Evolutionary conservation across 1,139 yeast genomes (phyloP), one percentile per base, ranked within the genome.

Genomic region (Diutina ranongensis): DNA sequence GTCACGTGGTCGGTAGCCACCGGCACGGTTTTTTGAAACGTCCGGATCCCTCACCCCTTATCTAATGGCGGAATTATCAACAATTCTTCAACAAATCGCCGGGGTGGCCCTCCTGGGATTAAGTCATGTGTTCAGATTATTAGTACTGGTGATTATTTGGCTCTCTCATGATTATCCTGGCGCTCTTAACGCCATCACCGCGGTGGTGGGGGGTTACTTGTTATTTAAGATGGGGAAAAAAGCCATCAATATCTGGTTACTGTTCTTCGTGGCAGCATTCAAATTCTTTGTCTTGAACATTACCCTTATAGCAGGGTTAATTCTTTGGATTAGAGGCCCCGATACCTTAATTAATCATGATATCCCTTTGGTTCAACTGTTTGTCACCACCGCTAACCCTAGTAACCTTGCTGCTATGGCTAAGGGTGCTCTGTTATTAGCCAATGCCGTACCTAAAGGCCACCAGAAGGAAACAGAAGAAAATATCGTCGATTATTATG

Each of bases 101-200:
- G 20, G 16, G 22, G n/a, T 35, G 5, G 38, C 38, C 15, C 27
- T 36, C 28, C 9, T 15, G 25, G 40, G 20, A 28, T 21, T 36
- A 3, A 25, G 38, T 22, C n/a, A 13, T 28, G 27, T 13, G 16
- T 13, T 36, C 9, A 27, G 40, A 10, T 18, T 20, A 18, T 12
- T 36, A 25, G 27, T 36, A 12, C 20, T 18, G 36, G 36, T 34
- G 19, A n/a, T 20, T 5, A 28, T 35, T 16, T 38, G 42, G 42
- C 31, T 38, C 12, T 25, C 32, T 32, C 42, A 22, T 21, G 28
- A 38, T 32, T 38, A 38, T n/a, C 42, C 42, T 10, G 42, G 32
- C n/a, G 31, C 16, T 13, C 33, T 38, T n/a, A 38, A 38, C 33
- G 42, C 42, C n/a, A 8, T 38, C n/a, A 9, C 25, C 13, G 42